Conservation (phyloP, 2,329 filamentous ascomycete genomes). For the Aspergillus glaucus region DNA sequence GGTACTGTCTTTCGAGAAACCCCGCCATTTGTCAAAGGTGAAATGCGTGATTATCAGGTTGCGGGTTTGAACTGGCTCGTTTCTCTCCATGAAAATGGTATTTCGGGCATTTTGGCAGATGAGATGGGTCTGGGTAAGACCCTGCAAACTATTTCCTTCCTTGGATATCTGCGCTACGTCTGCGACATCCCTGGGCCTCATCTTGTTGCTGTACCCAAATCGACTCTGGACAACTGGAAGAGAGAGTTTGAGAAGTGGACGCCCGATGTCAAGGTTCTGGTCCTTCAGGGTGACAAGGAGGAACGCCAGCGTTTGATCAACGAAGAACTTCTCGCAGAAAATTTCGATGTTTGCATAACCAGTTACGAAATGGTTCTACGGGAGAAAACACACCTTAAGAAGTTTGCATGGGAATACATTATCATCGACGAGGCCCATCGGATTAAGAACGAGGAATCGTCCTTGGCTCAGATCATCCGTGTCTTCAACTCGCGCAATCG, state of each 20-base stretch:
- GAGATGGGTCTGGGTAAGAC: constrained; percentile 99
- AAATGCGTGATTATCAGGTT: constrained; percentile 95
- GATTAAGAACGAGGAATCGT: constrained; percentile 99
- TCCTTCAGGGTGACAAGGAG: constrained; percentile 92
- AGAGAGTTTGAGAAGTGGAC: constrained; percentile 92
- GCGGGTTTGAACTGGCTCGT: constrained; percentile 96
- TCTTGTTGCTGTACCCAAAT: constrained; percentile 88
- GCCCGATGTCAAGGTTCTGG: constrained; percentile 87
- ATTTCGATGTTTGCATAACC: constrained; percentile 96
- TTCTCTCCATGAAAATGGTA: constrained; percentile 96
- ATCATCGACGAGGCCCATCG: constrained; percentile 97
- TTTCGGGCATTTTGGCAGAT: constrained; percentile 93
- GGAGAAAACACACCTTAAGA: constrained; percentile 90
- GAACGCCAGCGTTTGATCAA: constrained; percentile 84
- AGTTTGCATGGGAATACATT: constrained; percentile 99
- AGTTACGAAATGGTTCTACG: constrained; percentile 98
- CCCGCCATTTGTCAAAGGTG: constrained; percentile 76
- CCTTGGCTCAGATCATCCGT: constrained; percentile 90
- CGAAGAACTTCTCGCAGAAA: constrained; percentile 83
- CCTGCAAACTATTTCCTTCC: constrained; percentile 90
- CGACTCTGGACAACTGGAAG: constrained; percentile 97
- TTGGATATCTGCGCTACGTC: constrained; percentile 89
- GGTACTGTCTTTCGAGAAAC: constrained; percentile 93
- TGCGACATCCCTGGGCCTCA: constrained; percentile 87
- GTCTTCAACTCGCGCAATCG: constrained; percentile 94